These are phyloP conservation scores for Lentinus tigrinus DNA, from an alignment of 768 basidiomycete species.

Conservation along the genomic window DNA sequence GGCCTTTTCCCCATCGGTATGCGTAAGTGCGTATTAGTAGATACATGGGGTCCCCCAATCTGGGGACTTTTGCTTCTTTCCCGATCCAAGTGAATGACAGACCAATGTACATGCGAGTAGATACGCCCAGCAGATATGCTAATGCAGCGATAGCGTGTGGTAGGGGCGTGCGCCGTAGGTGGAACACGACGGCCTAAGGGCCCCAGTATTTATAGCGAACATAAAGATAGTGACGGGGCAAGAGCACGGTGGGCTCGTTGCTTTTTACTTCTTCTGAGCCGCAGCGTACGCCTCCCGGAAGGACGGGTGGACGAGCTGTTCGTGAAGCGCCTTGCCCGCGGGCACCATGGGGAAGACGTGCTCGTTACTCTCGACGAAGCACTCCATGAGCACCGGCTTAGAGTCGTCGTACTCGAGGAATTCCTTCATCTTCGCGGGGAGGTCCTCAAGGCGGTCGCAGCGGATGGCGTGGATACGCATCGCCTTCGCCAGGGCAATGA, in stretches of 20 bases:
- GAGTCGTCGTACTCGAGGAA: slow-evolving; percentile 91
- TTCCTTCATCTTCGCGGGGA: slow-evolving; percentile 97
- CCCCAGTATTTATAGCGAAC: not conserved
- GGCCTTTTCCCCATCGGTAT: not conserved
- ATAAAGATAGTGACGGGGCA: not conserved
- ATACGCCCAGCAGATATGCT: not conserved
- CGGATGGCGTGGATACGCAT: slow-evolving; percentile 94
- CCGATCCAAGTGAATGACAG: slow-evolving; percentile 9
- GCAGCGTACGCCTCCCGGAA: slow-evolving; percentile 26
- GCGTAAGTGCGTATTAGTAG: slow-evolving; percentile 7
- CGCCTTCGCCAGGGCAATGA: slow-evolving; percentile 81
- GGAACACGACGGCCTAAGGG: not conserved
- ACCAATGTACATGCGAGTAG: slow-evolving; percentile 2
- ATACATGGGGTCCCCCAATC: slow-evolving; percentile 4
- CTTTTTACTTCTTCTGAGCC: slow-evolving; percentile 16
- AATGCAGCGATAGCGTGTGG: not conserved
- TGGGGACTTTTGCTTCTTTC: slow-evolving; percentile 13
- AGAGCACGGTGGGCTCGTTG: not conserved
- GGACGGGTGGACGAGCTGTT: slow-evolving; percentile 71
- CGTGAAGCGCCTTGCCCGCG: slow-evolving; percentile 92
- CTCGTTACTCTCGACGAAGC: slow-evolving; percentile 77
- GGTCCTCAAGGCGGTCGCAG: slow-evolving; percentile 64
- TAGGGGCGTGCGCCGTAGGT: not conserved
- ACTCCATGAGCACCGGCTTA: slow-evolving; percentile 90
- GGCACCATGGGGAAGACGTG: slow-evolving; percentile 94